Evolutionary conservation across 2,329 filamentous ascomycete species (phyloP), one percentile per base, ranked within the genome.

Genomic region (Acrocalymma vagum): DNA sequence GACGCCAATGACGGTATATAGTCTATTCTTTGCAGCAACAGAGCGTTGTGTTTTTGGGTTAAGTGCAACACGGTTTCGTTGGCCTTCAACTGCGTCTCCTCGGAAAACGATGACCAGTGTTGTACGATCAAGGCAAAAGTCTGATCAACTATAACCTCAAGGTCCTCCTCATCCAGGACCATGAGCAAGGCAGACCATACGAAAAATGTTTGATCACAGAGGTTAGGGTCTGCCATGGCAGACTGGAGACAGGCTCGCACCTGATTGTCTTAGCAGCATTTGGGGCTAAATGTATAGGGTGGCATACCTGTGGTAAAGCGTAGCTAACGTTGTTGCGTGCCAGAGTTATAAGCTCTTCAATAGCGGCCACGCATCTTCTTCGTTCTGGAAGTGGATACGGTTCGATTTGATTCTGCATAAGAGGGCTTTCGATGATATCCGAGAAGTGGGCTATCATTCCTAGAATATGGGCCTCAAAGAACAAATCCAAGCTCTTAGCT

Each of bases 211-310:
- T 84, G 78, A 46, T 90, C 80, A 47, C 90, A 84, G n/a, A 99
- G 78, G 30, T 86, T 81, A 29, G 85, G 78, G 34, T 88, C 82
- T 11, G 87, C 80, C 45, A 97, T 80, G 0, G 91, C 91, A 15
- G 90, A 91, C 48, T 95, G 84, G 9, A 99, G 76, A 63, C 90
- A 96, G n/a, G 93, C 91, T 53, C 90, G 90, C 40, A 97, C 93
- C 85, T 93, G 39, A 10, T 6, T 11, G 6, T 16, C 9, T 72
- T 31, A 72, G 63, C n/a, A 32, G 11, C 11, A 13, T 15, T 32
- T 20, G 3, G 25, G 2, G 25, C 6, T 31, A 8, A 6, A 14
- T 8, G 35, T 9, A 10, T 15, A 9, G 9, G n/a, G 15, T 34
- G 9, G 69, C 78, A 55, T 70, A 90, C 88, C 76, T 96, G 93